Base-by-base conservation (phyloP, 192 early-diverging fungal species). In the Coemansia nantahalensis region DNA sequence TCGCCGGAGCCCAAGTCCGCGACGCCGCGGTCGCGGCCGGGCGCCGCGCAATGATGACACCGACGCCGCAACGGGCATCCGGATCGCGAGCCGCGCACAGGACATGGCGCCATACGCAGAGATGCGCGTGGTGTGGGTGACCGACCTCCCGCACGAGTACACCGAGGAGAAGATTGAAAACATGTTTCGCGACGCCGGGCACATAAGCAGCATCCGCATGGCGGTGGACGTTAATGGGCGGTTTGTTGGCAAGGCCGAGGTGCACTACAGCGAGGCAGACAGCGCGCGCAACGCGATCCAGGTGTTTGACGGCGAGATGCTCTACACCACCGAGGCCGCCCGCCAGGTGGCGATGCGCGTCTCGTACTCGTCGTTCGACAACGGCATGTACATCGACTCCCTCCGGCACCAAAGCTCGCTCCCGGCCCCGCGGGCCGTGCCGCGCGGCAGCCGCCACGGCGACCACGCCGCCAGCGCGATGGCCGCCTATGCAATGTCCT, bases 201-300 rank as follows among this genome's bases (percentile, higher is more conserved):
- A 61, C 28, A 49, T 76, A 10, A 65, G 68, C 21, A 38, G 38
- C 0, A 37, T 76, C 4, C 72, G 72, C 56, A 65, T 76, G 65
- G 72, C 60, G 3, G 44, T 65, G 1, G 72, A 76, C 41, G 42
- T 39, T 3, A 39, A 53, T 16, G 49, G 37, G 5, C 56, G 56
- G 6, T 76, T 76, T 52, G 21, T 54, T 13, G 72, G 72, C 21
- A 76, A 65, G 36, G 57, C 57, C 2, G 72, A 76, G 33, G 39
- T 76, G 6, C 26, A 48, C 15, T 76, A 76, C 54, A 42, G 65
- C 21, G 39, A 56, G 8, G 15, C 72, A 0, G 72, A 76, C 5
- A 60, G 68, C 33, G 72, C 72, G 11, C 72, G 72, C 14, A 61
- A 61, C 36, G 72, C 72, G 13, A 64, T 76, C 34, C 72, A 76